These are phyloP conservation scores for Salix brachista DNA, from an alignment of 345 rosid genomes.

Conservation along the genomic window DNA sequence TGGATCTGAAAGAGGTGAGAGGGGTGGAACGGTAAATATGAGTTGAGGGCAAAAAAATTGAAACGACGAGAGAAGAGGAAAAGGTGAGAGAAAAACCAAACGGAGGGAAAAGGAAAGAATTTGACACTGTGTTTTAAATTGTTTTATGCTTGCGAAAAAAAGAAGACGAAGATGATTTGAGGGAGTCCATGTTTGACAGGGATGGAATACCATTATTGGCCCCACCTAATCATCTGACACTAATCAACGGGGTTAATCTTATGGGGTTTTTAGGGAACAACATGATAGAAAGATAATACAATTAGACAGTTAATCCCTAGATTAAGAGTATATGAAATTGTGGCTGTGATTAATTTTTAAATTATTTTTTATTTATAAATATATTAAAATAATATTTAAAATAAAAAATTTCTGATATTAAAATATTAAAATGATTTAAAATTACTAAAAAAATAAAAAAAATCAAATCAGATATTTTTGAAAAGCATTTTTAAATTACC, in stretches of 20 bases:
- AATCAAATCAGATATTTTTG: too few species aligned
- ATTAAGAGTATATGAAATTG: too few species aligned
- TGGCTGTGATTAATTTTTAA: too few species aligned
- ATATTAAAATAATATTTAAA: too few species aligned
- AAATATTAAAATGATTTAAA: too few species aligned
- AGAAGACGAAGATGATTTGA: not conserved
- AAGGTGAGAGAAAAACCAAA: not conserved
- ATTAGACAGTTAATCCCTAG: not conserved
- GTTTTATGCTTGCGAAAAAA: not conserved
- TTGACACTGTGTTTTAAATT: not conserved
- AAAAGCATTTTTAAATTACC: too few species aligned
- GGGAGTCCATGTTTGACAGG: not conserved
- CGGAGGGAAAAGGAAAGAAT: not conserved
- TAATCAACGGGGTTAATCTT: not conserved
- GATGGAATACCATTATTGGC: not conserved
- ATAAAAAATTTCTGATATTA: too few species aligned
- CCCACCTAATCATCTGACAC: not conserved
- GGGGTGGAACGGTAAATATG: slow-evolving; percentile 20
- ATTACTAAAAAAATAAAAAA: too few species aligned
- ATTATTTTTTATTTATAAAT: too few species aligned
- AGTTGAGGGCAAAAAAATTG: not conserved
- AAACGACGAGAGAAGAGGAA: not conserved
- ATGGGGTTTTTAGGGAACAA: not conserved
- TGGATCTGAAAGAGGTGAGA: slow-evolving; percentile 10
- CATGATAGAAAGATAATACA: not conserved